Percentiles rank a stretch among this genome's conserved stretches.
Evolutionary conservation across 495 filamentous ascomycete genomes (phyloP).

Genomic region (Talaromyces trachyspermus): DNA sequence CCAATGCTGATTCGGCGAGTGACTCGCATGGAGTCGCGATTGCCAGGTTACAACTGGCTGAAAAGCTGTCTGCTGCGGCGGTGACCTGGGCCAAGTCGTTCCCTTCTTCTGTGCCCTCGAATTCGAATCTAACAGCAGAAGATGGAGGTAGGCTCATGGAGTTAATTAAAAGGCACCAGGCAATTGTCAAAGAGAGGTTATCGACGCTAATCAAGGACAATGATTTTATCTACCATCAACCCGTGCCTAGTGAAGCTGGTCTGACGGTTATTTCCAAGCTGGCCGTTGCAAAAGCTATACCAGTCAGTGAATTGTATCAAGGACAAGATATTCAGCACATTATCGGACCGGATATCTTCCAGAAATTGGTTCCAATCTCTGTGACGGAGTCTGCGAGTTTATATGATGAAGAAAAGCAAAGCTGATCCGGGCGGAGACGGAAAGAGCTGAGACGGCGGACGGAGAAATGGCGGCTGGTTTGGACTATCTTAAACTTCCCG

Average conservation of each 20-base stretch:
- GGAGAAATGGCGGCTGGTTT: conserved; percentile 92
- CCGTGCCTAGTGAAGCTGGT: conserved; percentile 74
- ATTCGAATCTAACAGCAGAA: conserved; percentile 77
- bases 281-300: conserved; percentile 95
- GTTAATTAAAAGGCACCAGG: conserved; percentile 72
- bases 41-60: conserved; percentile 73
- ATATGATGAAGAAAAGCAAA: conserved; percentile 98
- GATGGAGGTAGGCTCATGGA: conserved; percentile 65
- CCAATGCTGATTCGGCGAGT: conserved; percentile 80
- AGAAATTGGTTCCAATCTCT: conserved; percentile 91
- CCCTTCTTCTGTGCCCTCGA: conserved; percentile 68
- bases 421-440: conserved; percentile 84
- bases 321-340: conserved; percentile 95
- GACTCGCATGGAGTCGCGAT: conserved; percentile 84
- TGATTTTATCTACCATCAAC: conserved; percentile 96
- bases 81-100: conserved; percentile 70
- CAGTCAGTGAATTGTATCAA: conserved; percentile 92
- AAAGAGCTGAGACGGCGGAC: conserved; percentile 83
- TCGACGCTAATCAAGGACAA: conserved; percentile 80
- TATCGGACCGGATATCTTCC: conserved; percentile 94
- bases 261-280: conserved; percentile 80
- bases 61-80: conserved; percentile 66
- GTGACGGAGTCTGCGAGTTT: conserved; percentile 95
- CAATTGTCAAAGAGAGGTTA: conserved; percentile 73
- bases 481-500: conserved; percentile 87